phyloP scores from a whole-genome alignment of 1,284 basidiomycete genomes.

The Butyriboletus appendiculatus region DNA sequence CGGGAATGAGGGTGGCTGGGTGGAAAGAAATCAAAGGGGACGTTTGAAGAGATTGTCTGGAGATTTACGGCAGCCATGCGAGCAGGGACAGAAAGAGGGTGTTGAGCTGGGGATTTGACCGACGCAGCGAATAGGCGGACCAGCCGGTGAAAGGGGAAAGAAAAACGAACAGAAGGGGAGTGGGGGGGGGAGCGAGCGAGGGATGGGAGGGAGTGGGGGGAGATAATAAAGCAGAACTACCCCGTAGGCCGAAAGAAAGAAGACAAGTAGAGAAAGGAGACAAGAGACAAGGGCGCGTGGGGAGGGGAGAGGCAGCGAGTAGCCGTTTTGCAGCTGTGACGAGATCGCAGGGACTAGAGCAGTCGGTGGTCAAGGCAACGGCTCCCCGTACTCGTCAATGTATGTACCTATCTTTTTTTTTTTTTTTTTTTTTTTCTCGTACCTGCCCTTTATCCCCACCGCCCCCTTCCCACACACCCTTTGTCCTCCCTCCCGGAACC shows the following conservation, averaged over 20 bases:
- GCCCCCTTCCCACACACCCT: slow-evolving; percentile 24
- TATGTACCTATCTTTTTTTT: slow-evolving; percentile 7
- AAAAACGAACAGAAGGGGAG: slow-evolving; percentile 1
- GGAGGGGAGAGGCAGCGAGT: slow-evolving; percentile 9
- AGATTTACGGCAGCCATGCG: slow-evolving; percentile 73
- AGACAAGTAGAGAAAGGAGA: slow-evolving; percentile 8
- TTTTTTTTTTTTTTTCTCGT: slow-evolving; percentile 3
- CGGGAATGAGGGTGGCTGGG: slow-evolving; percentile 65
- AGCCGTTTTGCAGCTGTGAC: slow-evolving; percentile 27
- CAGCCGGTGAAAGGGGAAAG: slow-evolving; percentile 34
- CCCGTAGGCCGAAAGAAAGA: slow-evolving; percentile 24
- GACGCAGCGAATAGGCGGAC: slow-evolving; percentile 35
- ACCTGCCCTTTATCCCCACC: slow-evolving; percentile 26
- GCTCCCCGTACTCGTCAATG: slow-evolving; percentile 13
- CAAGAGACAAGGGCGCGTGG: slow-evolving; percentile 15
- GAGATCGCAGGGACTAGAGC: slow-evolving; percentile 32
- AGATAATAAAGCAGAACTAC: slow-evolving; percentile 20
- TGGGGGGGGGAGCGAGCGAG: neutral
- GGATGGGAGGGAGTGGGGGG: neutral
- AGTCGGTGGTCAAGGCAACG: slow-evolving; percentile 72
- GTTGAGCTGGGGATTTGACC: slow-evolving; percentile 43
- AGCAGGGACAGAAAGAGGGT: slow-evolving; percentile 33
- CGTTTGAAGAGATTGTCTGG: slow-evolving; percentile 64
- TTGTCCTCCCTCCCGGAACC: neutral
- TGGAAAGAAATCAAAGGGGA: slow-evolving; percentile 70